These are phyloP conservation scores for Corchorus olitorius DNA, from an alignment of 345 rosid genomes.

Conservation along the genomic window DNA sequence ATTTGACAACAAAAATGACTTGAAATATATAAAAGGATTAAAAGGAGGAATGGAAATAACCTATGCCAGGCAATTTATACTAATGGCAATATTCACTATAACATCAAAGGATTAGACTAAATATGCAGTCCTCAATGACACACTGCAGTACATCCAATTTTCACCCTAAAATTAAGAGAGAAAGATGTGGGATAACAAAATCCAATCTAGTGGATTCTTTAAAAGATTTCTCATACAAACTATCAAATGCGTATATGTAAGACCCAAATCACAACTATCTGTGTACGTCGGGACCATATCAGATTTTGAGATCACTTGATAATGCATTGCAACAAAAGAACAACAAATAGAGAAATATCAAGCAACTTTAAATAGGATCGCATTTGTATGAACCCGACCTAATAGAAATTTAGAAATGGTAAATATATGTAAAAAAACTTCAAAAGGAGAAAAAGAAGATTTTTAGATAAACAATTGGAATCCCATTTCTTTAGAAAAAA, in stretches of 20 bases:
- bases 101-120: neutral
- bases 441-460: no score
- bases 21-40: neutral
- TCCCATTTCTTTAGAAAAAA: no score
- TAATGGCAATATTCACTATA: no score
- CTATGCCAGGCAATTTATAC: neutral
- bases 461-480: no score
- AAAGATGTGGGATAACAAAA: neutral
- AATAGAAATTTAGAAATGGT: neutral
- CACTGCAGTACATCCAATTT: no score
- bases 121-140: neutral
- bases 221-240: conserved; percentile 7
- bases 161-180: neutral
- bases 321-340: conserved; percentile 1
- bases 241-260: neutral
- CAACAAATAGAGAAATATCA: neutral
- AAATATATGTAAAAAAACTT: no score
- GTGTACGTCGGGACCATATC: neutral
- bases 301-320: neutral
- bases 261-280: neutral
- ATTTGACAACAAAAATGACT: neutral
- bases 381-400: neutral
- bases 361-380: neutral
- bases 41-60: neutral
- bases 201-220: neutral